Base-by-base conservation (phyloP, 345 rosid genomes). In the Gossypium ekmanianum region DNA sequence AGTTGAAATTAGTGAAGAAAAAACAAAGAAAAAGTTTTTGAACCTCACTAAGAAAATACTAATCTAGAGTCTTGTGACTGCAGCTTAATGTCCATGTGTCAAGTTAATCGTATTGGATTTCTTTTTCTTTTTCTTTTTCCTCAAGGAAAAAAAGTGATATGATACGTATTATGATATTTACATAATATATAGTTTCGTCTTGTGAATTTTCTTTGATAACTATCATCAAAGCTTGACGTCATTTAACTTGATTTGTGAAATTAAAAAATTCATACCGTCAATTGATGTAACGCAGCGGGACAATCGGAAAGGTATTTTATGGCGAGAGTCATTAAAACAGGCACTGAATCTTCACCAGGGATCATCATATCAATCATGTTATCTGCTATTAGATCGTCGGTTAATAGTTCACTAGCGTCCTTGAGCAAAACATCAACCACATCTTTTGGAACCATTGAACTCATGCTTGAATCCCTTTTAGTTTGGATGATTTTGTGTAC, bases 281-380 rank as follows among this genome's bases (percentile, higher is more conserved):
- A 68, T 54, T 84, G 94, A 67, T 86, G 85, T 1, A 96, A 88
- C n/a, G 91, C 97, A 24, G 88, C 67, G 0, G 98, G 97, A 77
- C 80, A 89, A 78, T 91, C 94, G 0, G 99, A 90, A 48, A 93
- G 94, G 83, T 86, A 96, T 76, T 92, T 91, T 4, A 90, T 76
- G 50, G 99, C 94, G 0, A 95, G 94, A 57, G 99, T 92, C 79
- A 93, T 90, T 44, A 95, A 97, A 74, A 95, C 81, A 0, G 99
- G 99, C 18, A 95, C 99, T 3, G 99, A 95, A 82, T 93, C 99
- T 65, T 95, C 98, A 17, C 99, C 99, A 0, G 99, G 99, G 17
- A 95, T 95, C 97, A 95, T 95, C 98, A 95, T 93, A 67, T 95
- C 99, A 61, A 95, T 88, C 87, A 95, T 82, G 78, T 95, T 95